Evolutionary conservation across 202 grass and related monocot genomes (phyloP), one percentile per base, ranked within the genome.

Genomic region (Schoenoplectus triqueter): DNA sequence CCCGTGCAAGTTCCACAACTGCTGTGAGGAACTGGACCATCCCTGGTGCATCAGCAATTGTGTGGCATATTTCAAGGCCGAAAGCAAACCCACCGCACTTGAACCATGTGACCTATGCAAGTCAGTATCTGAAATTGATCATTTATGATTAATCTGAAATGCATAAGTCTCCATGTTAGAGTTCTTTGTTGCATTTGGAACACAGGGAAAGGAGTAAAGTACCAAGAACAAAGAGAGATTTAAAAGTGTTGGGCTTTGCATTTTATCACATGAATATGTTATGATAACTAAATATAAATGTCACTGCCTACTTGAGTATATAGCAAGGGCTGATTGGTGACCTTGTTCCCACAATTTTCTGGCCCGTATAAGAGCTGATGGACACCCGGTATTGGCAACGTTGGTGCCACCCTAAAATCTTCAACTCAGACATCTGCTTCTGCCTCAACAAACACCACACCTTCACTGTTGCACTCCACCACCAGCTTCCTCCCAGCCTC

Each of bases 381-480:
- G 0, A 84, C 77, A 17, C 94, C 92, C 0, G 84, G 85, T 46
- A 92, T 90, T 9, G 94, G 92, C 7, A 92, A 89, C 21, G 74
- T 40, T 10, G 92, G 54, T 40, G 82, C 89, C 22, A 84, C 55
- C 46, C 94, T 91, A 6, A 97, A 89, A 7, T 93, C 86, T 63
- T 92, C 90, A 0, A 94, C 80, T 2, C 76, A 21, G 19, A 82
- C 89, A 61, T 92, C 94, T 1, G 90, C 89, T 0, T 89, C 87
- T 13, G 94, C 91, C 82, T 90, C 86, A 6, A 97, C 82, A 45
- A 97, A 97, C 57, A 89, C 76, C 3, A 93, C 86, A 1, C 94
- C 94, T 67, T 97, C 85, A 0, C 85, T 85, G 21, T 89, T 94
- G 89, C 94, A 97, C 15, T 97, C 94, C 45, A 97, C 91, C 51